Base-by-base conservation (phyloP, 1,284 basidiomycete genomes). In the Cryptococcus depauperatus region DNA sequence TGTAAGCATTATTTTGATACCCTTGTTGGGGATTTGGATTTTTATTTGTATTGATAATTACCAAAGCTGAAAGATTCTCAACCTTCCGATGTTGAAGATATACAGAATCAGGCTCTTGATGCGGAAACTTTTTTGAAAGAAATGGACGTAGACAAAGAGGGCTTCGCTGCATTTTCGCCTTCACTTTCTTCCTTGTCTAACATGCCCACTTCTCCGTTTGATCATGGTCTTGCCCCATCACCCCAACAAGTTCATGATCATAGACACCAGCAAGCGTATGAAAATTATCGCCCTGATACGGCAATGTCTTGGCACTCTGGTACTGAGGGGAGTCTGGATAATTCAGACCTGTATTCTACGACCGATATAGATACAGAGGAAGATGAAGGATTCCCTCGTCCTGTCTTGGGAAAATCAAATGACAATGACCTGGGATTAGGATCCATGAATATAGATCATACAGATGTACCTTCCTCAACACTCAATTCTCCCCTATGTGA, bases 291-390 rank as follows among this genome's bases (percentile, higher is more conserved):
- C 29, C 29, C 46, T 22, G 6, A 21, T 8, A 27, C 23, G 22
- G 21, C 21, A 13, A 11, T 28, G 11, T 33, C 45, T 29, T 14
- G 40, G 18, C 34, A 33, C n/a, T 28, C 40, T 27, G 35, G 13
- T 13, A 32, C 50, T 5, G 40, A 44, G 18, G n/a, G n/a, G n/a
- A 32, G 41, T 14, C 30, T 32, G 28, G 40, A 44, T 27, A 19
- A 43, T 11, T 58, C 59, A 9, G 61, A 61, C 0, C 55, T 50
- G 13, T 63, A 57, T 40, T 50, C 52, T 19, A 57, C 58, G 3
- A 63, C 61, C 8, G 61, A 63, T 43, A 50, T 63, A 35, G 54
- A 53, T 38, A 54, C 52, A 18, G 56, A 57, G 14, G n/a, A n/a
- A n/a, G 56, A 57, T 13, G 54, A 55, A 37, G 44, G 23, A 28